Base-by-base conservation (phyloP, 306 rosid genomes). In the Lagenaria siceraria region DNA sequence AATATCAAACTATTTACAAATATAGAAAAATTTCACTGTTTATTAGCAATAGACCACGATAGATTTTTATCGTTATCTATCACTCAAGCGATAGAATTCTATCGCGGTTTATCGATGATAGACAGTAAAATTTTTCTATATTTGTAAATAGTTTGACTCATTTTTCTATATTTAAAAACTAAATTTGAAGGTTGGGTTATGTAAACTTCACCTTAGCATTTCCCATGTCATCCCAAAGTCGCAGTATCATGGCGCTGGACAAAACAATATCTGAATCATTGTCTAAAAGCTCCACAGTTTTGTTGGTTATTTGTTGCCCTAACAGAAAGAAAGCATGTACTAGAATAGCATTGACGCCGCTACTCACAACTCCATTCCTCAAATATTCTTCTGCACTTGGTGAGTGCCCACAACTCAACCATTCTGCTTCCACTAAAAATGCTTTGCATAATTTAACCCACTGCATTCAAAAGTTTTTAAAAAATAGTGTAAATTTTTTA, bases 201-300 rank as follows among this genome's bases (percentile, higher is more conserved):
- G 33, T 13, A 15, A 25, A n/a, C 6, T 27, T 6, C 4, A 66
- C 74, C 74, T 66, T 86, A 5, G 94, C 89, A 80, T 69, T 86
- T 82, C 91, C 93, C 54, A 89, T 79, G 75, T 89, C 97, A 65
- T 91, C 93, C 93, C 93, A 89, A 40, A 89, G 97, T 10, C 97
- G 81, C 38, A 89, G 86, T 79, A 91, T 86, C 29, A 88, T 78
- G 10, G 90, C 92, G 0, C 84, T 13, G 0, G 86, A 91, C 36
- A 88, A 75, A 36, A 85, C 51, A 8, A 91, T 78, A 63, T 9
- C 35, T 19, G 88, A 88, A 62, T 33, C 64, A 6, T 12, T 43
- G n/a, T 89, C 86, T 78, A 87, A 22, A 38, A 72, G 76, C 7
- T 80, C 15, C 52, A 89, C 78, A 10, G 79, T 89, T 64, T 81